Conservation (phyloP, 345 rosid genomes). For the Psidium guajava region DNA sequence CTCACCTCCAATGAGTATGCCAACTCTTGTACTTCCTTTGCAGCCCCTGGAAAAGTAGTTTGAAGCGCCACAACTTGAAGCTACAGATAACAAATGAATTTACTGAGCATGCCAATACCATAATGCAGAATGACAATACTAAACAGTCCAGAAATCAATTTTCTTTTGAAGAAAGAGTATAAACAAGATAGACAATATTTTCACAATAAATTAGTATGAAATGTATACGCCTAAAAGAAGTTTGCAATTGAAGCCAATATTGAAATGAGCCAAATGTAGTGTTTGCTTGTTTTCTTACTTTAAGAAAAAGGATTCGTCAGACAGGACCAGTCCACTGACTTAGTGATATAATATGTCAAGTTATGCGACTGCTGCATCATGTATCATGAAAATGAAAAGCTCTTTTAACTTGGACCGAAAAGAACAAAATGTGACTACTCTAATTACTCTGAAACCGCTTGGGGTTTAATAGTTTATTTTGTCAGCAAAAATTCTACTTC, state of each 20-base stretch:
- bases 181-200: neutral
- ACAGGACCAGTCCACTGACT: neutral
- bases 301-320: neutral
- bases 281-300: neutral
- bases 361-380: neutral
- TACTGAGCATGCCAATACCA: neutral
- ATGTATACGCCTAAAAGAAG: neutral
- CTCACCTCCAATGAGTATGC: slow-evolving; percentile 65
- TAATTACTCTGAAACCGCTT: neutral
- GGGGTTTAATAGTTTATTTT: neutral
- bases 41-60: slow-evolving; percentile 29
- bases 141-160: neutral
- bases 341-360: neutral
- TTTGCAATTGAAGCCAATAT: neutral
- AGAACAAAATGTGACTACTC: neutral
- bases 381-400: neutral
- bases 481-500: neutral
- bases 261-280: neutral
- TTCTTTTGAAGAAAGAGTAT: neutral
- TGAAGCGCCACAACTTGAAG: slow-evolving; percentile 25
- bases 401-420: neutral
- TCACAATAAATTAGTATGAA: neutral
- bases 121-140: neutral
- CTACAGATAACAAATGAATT: slow-evolving; percentile 5
- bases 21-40: slow-evolving; percentile 25